These are phyloP conservation scores for Mimosa pudica DNA, from an alignment of 306 rosid genomes.

Conservation along the genomic window DNA sequence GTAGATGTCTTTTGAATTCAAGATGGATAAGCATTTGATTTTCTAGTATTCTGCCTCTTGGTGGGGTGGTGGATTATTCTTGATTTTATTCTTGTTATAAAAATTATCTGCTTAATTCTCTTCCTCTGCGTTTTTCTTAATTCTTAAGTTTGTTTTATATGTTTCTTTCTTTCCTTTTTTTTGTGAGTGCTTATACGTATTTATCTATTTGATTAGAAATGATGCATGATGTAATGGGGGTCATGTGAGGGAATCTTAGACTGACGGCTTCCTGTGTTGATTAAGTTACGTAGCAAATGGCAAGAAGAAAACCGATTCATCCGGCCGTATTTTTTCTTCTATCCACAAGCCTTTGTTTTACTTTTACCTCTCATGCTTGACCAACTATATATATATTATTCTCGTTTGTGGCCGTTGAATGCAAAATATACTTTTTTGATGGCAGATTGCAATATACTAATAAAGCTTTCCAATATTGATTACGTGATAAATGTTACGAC, in stretches of 20 bases:
- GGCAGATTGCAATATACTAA: too few relatives aligned
- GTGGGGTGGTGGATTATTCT: background rate
- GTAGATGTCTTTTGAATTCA: background rate
- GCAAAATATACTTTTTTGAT: background rate
- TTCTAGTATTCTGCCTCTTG: background rate
- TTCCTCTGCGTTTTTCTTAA: background rate
- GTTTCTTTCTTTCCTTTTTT: background rate
- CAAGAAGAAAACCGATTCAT: background rate
- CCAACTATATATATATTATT: too few relatives aligned
- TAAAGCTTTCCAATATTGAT: background rate
- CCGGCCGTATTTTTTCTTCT: background rate
- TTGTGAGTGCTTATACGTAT: background rate
- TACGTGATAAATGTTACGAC: background rate
- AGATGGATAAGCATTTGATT: background rate
- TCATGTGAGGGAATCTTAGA: background rate
- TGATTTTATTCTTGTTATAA: background rate
- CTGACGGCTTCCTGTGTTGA: background rate
- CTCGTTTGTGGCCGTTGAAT: background rate
- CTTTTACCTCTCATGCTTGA: background rate
- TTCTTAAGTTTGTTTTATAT: background rate
- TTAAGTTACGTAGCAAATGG: background rate
- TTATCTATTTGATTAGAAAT: background rate
- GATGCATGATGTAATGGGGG: background rate
- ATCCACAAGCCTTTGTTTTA: background rate
- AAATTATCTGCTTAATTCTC: background rate